Conservation (phyloP, 495 filamentous ascomycete genomes). For the Penicillium samsonianum region DNA sequence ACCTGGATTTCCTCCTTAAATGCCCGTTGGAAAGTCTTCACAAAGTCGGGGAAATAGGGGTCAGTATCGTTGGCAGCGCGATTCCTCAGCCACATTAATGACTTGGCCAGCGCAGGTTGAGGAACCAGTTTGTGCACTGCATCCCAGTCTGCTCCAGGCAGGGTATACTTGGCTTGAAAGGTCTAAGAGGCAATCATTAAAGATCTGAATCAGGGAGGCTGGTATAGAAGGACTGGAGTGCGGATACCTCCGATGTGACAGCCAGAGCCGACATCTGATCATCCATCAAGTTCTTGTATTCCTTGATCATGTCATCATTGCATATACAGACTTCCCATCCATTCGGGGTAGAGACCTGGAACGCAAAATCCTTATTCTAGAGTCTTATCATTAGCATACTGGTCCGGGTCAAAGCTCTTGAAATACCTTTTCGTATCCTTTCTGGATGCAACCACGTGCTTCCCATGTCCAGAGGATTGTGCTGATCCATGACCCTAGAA, state of each 20-base stretch:
- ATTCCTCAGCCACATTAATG: slow-evolving; percentile 4
- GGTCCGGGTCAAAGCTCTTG: slow-evolving; percentile 1
- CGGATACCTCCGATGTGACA: slow-evolving; percentile 3
- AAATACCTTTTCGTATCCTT: slow-evolving; percentile 4
- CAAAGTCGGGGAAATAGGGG: slow-evolving; percentile 2
- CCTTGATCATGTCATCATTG: slow-evolving; percentile 10
- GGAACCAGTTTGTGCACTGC: slow-evolving; percentile 4
- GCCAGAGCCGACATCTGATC: slow-evolving; percentile 5
- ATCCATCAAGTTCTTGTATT: slow-evolving; percentile 4
- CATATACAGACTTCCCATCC: slow-evolving; percentile 11
- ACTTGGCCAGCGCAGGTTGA: slow-evolving; percentile 3
- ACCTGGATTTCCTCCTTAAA: slow-evolving; percentile 1
- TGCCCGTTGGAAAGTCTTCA: slow-evolving; percentile 1
- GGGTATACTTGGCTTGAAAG: slow-evolving; percentile 4
- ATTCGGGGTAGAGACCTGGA: slow-evolving; percentile 4
- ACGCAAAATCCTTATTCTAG: slow-evolving; percentile 8
- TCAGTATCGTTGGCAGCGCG: slow-evolving; percentile 2
- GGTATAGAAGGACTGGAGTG: slow-evolving; percentile 1
- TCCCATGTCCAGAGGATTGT: slow-evolving; percentile 3
- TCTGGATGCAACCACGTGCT: slow-evolving; percentile 4
- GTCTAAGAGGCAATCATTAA: slow-evolving; percentile 2
- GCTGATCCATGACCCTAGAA: slow-evolving; percentile 3
- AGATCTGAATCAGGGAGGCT: slow-evolving; percentile 1
- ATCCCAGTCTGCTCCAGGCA: neutral
- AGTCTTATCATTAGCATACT: slow-evolving; percentile 2